phyloP scores from a whole-genome alignment of 1,139 yeast species.

The Hanseniaspora sp. region DNA sequence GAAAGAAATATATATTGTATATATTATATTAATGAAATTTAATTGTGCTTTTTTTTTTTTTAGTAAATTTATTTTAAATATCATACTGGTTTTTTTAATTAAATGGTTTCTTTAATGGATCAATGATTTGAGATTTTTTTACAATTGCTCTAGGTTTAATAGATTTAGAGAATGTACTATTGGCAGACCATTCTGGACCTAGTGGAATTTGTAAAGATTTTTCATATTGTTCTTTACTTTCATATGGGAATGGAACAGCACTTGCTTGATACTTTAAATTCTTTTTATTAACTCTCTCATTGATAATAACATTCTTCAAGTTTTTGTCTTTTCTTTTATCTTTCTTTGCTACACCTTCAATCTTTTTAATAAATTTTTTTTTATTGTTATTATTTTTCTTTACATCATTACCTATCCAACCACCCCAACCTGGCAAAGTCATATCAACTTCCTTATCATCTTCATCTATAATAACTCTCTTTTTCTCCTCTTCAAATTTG shows the following conservation, averaged over 20 bases:
- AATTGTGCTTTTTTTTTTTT: neutral
- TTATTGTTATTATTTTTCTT: constrained; percentile 35
- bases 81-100: constrained; percentile 21
- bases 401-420: constrained; percentile 59
- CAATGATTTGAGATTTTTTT: constrained; percentile 81
- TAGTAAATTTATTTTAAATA: neutral
- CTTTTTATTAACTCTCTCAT: constrained; percentile 77
- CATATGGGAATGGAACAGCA: constrained; percentile 88
- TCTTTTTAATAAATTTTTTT: constrained; percentile 54
- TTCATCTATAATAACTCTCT: constrained; percentile 57
- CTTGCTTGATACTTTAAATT: constrained; percentile 73
- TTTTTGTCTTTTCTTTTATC: constrained; percentile 70
- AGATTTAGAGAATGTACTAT: constrained; percentile 73
- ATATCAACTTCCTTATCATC: constrained; percentile 79
- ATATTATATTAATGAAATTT: neutral
- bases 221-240: constrained; percentile 87
- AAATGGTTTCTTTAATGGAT: constrained; percentile 54
- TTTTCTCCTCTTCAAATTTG: constrained; percentile 69
- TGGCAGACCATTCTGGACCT: constrained; percentile 93
- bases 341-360: constrained; percentile 60
- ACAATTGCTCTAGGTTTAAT: constrained; percentile 82
- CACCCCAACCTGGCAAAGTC: constrained; percentile 93
- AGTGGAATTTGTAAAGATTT: constrained; percentile 89
- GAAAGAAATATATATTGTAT: neutral
- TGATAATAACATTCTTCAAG: constrained; percentile 71